Evolutionary conservation across 2,329 filamentous ascomycete species (phyloP), one percentile per base, ranked within the genome.

Genomic region (Cryphonectria parasitica): DNA sequence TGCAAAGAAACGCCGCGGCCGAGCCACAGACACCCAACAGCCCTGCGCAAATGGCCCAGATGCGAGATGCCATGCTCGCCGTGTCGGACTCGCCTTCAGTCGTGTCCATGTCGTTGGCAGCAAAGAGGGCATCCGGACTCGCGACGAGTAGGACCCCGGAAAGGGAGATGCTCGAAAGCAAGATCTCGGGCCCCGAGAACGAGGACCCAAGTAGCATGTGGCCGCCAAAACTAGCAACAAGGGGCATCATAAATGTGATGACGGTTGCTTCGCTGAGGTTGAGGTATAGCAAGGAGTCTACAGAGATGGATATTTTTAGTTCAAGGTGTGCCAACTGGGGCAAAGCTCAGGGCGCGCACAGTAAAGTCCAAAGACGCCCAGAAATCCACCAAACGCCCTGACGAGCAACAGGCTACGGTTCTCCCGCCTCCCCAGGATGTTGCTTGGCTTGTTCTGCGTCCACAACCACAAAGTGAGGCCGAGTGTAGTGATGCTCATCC

Each of bases 201-300:
- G 61, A 25, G 36, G 31, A 56, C 11, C 61, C 49, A 6, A 69
- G 61, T 6, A 69, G 61, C n/a, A 69, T 49, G 39, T 64, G 45
- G 45, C 67, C 60, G 15, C 45, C 61, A 11, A 69, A 64, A 19
- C 60, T 41, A 1, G 67, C 67, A 10, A 63, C 67, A 13, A 69
- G 61, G 36, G 67, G 67, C 45, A 63, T 69, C 67, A 64, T 69
- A 25, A 69, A 69, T 4, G 67, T 69, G 49, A 69, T 69, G 25
- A 69, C 67, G 5, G 67, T 64, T 2, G 67, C 67, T n/a, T 69
- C 67, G 67, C 45, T 58, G n/a, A 69, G 61, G 19, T 45, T 69
- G 34, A 69, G 49, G 19, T 58, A 69, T 31, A 49, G 31, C 8
- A 69, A 36, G 10, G 67, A 69, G 19, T 69, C 67, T 69, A 31